phyloP scores from a whole-genome alignment of 2,329 filamentous ascomycete species.

The Hypomyces rosellus region DNA sequence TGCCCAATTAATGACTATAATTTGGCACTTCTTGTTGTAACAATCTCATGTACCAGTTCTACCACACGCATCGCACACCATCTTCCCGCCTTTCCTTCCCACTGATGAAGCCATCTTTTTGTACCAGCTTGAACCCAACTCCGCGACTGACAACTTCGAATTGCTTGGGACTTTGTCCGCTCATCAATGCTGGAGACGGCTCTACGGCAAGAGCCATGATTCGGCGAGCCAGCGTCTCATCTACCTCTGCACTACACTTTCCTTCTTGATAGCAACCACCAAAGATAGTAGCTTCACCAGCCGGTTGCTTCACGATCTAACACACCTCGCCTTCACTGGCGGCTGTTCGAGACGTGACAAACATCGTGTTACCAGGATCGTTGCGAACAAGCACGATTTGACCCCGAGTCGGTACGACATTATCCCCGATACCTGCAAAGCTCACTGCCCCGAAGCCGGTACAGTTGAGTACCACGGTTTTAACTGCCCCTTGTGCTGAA shows the following conservation, averaged over 20 bases:
- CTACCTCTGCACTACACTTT: neutral
- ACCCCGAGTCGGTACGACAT: conserved; percentile 58
- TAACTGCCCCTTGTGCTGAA: too few species aligned
- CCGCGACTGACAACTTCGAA: neutral
- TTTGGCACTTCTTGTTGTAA: too few species aligned
- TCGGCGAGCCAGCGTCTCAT: neutral
- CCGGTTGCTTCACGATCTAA: neutral
- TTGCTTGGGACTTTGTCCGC: neutral
- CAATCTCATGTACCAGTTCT: too few species aligned
- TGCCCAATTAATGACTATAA: too few species aligned
- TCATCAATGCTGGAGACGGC: neutral
- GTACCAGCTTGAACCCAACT: neutral
- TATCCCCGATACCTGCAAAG: conserved; percentile 62
- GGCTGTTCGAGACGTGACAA: neutral
- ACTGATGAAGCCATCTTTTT: neutral
- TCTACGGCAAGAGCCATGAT: neutral
- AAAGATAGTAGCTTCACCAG: neutral
- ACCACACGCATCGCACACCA: neutral
- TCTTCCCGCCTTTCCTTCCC: conserved; percentile 43
- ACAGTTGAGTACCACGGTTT: conserved; percentile 57
- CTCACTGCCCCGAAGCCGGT: conserved; percentile 60
- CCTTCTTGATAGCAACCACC: neutral
- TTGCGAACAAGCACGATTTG: conserved; percentile 58
- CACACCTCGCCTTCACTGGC: neutral
- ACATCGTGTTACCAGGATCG: neutral